Base-by-base conservation (phyloP, 2,329 filamentous ascomycete genomes). In the Epichloe hybrida region DNA sequence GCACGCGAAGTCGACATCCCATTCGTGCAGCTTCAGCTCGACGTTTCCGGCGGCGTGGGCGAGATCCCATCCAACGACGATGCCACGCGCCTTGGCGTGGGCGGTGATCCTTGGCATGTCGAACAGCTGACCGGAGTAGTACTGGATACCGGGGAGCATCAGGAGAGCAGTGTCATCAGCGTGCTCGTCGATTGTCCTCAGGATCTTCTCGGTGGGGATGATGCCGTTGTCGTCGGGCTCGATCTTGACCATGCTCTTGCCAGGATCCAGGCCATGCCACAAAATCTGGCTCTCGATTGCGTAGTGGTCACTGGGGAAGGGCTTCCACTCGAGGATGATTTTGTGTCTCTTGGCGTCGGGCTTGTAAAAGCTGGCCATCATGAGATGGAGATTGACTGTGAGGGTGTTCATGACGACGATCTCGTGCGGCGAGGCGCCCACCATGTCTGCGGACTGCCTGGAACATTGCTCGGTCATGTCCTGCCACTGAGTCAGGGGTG, bases 361-460 rank as follows among this genome's bases (percentile, higher is more conserved):
- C 49, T 71, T 74, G 69, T 91, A 95, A 69, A 95, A 94, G 66
- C 84, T 87, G 7, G 85, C 83, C 82, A 95, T 81, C 60, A 93
- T 71, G 15, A 94, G 66, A 64, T 95, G 88, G 53, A 95, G 64
- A 64, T 94, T 94, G 21, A 76, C 80, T 2, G 87, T 94, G 60
- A 95, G 68, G 0, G 86, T 90, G 63, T 89, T 87, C 89, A 95
- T 95, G 47, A 90, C 79, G 49, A 88, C 87, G 15, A 95, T 82
- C 67, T 95, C 88, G 49, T 74, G 74, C 1, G 81, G 69, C 2
- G 76, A 70, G 0, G 87, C 86, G 17, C 89, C 89, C 11, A 95
- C 83, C n/a, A 95, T 72, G 34, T 79, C 80, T 2, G 84, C 79
- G 61, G 84, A 86, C 59, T 83, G 75, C 48, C 73, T 73, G 31